These are phyloP conservation scores for Rubroboletus pulcherrimus DNA, from an alignment of 768 basidiomycete species.

Conservation along the genomic window DNA sequence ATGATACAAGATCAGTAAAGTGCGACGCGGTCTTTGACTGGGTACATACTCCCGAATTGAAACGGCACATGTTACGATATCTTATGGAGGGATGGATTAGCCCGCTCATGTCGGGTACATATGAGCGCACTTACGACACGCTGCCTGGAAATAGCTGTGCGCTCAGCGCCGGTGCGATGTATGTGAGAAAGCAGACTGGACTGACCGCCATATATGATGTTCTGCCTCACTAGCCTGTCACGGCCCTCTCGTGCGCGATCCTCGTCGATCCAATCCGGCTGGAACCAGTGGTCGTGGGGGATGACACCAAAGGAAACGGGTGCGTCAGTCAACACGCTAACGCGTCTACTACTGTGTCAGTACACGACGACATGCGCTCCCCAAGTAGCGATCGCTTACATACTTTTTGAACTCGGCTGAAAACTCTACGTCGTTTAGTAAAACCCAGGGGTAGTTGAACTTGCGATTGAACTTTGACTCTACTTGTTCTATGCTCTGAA, in stretches of 20 bases:
- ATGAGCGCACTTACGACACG: constrained; percentile 35
- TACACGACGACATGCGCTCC: background rate
- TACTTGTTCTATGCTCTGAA: constrained; percentile 49
- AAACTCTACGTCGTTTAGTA: constrained; percentile 62
- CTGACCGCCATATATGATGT: constrained; percentile 49
- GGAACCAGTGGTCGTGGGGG: constrained; percentile 60
- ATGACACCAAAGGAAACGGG: constrained; percentile 55
- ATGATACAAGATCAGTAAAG: constrained; percentile 6
- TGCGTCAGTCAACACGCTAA: constrained; percentile 37
- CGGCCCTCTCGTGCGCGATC: constrained; percentile 50
- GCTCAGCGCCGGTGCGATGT: background rate
- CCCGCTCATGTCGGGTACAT: background rate
- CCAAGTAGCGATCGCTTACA: background rate
- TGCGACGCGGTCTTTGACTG: background rate
- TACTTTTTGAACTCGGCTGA: constrained; percentile 49
- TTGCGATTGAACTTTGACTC: constrained; percentile 58
- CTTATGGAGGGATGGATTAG: constrained; percentile 16
- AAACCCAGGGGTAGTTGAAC: constrained; percentile 58
- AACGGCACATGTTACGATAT: constrained; percentile 81
- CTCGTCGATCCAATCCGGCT: constrained; percentile 74
- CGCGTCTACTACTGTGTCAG: constrained; percentile 29
- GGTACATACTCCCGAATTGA: constrained; percentile 58
- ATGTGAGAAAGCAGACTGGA: constrained; percentile 8
- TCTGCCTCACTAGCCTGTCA: constrained; percentile 45
- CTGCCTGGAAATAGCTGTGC: constrained; percentile 33